A percentile compares a stretch with the other conserved stretches of the same genome.
Evolutionary conservation across 768 basidiomycete genomes (phyloP).

Genomic region (Pleurotus salmoneostramineus): DNA sequence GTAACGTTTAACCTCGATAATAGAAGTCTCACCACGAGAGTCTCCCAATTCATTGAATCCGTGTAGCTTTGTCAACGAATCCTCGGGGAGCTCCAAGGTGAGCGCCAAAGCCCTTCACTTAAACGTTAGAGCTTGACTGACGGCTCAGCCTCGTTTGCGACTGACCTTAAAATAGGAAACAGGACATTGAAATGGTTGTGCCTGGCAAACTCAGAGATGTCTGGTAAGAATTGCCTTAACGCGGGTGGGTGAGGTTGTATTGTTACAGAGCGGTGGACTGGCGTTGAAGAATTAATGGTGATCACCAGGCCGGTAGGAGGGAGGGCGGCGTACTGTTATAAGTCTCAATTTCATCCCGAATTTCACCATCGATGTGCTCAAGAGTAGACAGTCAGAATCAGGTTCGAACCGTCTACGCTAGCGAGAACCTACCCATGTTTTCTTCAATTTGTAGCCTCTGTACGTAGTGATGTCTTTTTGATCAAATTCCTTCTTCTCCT

Average conservation of each 20-base stretch:
- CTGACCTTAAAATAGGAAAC: conserved; percentile 41
- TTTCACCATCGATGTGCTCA: conserved; percentile 35
- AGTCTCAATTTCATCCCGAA: conserved; percentile 41
- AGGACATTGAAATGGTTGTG: conserved; percentile 51
- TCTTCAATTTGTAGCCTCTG: conserved; percentile 49
- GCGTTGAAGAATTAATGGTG: neutral
- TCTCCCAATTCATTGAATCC: conserved; percentile 36
- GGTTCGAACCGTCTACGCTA: too few relatives aligned
- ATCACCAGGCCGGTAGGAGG: too few relatives aligned
- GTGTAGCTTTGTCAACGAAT: conserved; percentile 45
- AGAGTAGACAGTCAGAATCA: too few relatives aligned
- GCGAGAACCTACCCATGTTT: conserved; percentile 36
- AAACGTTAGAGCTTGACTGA: neutral
- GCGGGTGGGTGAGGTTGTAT: conserved; percentile 45
- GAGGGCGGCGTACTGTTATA: conserved; percentile 32
- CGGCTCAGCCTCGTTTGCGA: neutral
- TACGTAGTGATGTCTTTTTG: conserved; percentile 39
- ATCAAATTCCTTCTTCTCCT: conserved; percentile 37
- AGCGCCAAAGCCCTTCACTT: conserved; percentile 39
- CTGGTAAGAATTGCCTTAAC: conserved; percentile 46
- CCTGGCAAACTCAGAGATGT: conserved; percentile 45
- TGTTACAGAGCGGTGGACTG: conserved; percentile 48
- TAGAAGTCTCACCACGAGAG: conserved; percentile 28
- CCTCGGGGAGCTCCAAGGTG: conserved; percentile 52
- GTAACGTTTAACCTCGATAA: neutral